A percentile compares a stretch with the other conserved stretches of the same genome.
These are phyloP conservation scores for Cladobotryum protrusum DNA, from an alignment of 2,329 filamentous ascomycete species.

Conservation along the genomic window DNA sequence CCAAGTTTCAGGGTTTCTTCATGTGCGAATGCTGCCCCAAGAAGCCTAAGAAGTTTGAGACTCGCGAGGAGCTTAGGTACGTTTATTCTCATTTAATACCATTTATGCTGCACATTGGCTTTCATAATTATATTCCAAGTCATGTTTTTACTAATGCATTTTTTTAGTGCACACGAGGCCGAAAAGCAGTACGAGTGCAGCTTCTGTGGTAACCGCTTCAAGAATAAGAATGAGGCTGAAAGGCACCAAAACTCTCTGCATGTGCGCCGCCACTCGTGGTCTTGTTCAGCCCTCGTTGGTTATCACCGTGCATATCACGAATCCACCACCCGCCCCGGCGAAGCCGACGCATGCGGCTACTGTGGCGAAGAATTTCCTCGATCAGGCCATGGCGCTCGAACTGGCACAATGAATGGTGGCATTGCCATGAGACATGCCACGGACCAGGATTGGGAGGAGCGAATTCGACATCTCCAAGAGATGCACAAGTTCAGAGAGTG, in stretches of 20 bases:
- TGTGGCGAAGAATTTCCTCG: conserved; percentile 83
- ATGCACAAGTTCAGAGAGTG: conserved; percentile 97
- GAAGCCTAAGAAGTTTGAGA: conserved; percentile 93
- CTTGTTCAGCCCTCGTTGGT: conserved; percentile 76
- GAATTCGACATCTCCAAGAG: conserved; percentile 80
- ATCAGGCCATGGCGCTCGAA: conserved; percentile 36
- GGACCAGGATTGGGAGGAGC: conserved; percentile 80
- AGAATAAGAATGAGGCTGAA: conserved; percentile 98
- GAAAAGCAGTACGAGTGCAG: conserved; percentile 95
- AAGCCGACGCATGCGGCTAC: conserved; percentile 82
- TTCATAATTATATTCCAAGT: not conserved
- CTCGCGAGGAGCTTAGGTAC: conserved; percentile 75
- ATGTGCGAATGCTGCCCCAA: conserved; percentile 96
- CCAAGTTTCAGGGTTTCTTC: conserved; percentile 48
- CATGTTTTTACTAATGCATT: not conserved
- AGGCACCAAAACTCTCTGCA: conserved; percentile 94
- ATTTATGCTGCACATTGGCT: no score
- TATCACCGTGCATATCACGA: conserved; percentile 83
- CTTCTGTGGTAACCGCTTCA: conserved; percentile 92
- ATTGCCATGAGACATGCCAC: conserved; percentile 48
- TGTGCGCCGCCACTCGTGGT: conserved; percentile 90
- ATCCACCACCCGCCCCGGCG: conserved; percentile 59
- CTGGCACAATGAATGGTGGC: conserved; percentile 27
- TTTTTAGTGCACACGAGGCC: conserved; percentile 69
- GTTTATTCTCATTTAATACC: conserved; percentile 27